These are phyloP conservation scores for Biscogniauxia sp. DNA, from an alignment of 2,329 filamentous ascomycete species.

Conservation along the genomic window DNA sequence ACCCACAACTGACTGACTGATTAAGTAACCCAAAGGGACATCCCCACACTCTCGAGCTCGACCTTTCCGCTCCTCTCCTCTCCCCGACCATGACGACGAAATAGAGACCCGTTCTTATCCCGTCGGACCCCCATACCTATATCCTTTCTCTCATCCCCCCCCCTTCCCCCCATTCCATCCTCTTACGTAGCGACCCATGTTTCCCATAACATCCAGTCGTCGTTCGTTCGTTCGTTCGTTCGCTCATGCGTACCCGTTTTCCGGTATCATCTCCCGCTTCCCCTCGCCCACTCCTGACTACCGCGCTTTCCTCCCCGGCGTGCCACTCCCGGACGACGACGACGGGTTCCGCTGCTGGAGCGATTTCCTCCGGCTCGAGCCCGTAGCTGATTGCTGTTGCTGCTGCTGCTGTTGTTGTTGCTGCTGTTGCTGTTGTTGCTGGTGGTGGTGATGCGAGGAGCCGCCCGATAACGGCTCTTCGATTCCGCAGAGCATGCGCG, in stretches of 20 bases:
- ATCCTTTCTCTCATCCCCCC: too few species aligned
- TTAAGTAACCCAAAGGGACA: too few species aligned
- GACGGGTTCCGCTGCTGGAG: not conserved
- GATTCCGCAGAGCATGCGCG: slow-evolving; percentile 53
- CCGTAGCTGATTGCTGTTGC: not conserved
- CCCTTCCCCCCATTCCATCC: too few species aligned
- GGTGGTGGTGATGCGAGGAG: slow-evolving; percentile 1
- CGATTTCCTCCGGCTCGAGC: not conserved
- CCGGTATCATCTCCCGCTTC: not conserved
- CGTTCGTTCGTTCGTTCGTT: too few species aligned
- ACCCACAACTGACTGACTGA: too few species aligned
- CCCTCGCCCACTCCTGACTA: not conserved
- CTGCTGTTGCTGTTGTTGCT: slow-evolving; percentile 2
- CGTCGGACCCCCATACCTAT: too few species aligned
- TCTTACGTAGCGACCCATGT: too few species aligned
- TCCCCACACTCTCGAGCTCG: too few species aligned
- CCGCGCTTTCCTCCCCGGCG: not conserved
- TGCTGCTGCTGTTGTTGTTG: slow-evolving; percentile 1
- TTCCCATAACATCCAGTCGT: too few species aligned
- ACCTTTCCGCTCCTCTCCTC: too few species aligned
- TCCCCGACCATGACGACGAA: too few species aligned
- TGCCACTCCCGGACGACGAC: not conserved
- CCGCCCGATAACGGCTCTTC: slow-evolving; percentile 30
- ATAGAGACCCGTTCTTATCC: too few species aligned
- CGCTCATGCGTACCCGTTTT: not conserved